A percentile compares a stretch with the other conserved stretches of the same genome.
phyloP scores from a whole-genome alignment of 2,329 filamentous ascomycete species.

The Claviceps digitariae region DNA sequence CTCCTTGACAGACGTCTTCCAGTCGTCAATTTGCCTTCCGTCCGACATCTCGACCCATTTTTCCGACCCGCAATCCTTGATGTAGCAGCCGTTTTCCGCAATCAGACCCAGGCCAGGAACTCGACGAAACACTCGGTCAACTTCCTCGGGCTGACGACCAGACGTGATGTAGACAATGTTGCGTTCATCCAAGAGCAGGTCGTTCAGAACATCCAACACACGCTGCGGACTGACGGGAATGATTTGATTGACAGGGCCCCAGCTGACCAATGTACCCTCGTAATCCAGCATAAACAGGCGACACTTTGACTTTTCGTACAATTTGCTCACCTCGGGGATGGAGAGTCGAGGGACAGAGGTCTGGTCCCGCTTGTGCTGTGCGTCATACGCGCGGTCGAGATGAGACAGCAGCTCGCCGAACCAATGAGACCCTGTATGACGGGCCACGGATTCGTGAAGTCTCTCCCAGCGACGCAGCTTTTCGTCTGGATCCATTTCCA shows the following conservation, averaged over 20 bases:
- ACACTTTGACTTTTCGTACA: conserved; percentile 52
- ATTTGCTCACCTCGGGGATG: conserved; percentile 45
- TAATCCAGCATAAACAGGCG: conserved; percentile 87
- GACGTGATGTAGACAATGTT: conserved; percentile 95
- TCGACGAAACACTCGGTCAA: conserved; percentile 72
- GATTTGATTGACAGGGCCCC: conserved; percentile 72
- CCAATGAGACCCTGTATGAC: conserved; percentile 79
- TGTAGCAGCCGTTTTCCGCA: conserved; percentile 87
- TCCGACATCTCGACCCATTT: conserved; percentile 72
- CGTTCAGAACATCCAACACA: conserved; percentile 69
- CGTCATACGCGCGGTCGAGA: conserved; percentile 63
- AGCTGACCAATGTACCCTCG: conserved; percentile 81
- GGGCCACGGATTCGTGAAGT: conserved; percentile 58
- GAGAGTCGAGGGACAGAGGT: conserved; percentile 78
- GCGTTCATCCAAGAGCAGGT: conserved; percentile 62
- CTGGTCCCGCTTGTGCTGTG: conserved; percentile 74
- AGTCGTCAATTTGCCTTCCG: conserved; percentile 51
- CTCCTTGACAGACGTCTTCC: conserved; percentile 72
- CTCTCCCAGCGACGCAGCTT: conserved; percentile 62
- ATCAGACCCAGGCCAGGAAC: conserved; percentile 79
- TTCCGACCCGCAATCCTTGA: conserved; percentile 54
- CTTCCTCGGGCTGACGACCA: conserved; percentile 70
- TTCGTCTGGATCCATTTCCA: conserved; percentile 68
- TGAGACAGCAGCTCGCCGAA: conserved; percentile 59
- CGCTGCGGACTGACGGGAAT: conserved; percentile 75